Conservation (phyloP, 768 basidiomycete genomes). For the Pleurotus giganteus region DNA sequence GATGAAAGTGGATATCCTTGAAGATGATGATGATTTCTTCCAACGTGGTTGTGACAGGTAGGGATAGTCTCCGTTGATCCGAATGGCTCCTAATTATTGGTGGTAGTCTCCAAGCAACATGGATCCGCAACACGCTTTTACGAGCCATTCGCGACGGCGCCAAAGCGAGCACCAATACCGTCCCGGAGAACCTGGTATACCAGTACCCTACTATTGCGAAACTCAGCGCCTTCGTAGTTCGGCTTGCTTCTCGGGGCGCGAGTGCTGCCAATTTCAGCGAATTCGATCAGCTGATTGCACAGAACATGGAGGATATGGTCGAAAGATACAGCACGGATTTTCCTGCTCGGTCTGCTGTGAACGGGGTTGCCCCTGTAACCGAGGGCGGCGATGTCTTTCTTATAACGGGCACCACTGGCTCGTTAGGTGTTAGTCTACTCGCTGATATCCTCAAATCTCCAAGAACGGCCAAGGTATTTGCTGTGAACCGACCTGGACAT, state of each 20-base stretch:
- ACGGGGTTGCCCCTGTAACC: background rate
- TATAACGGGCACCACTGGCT: conserved; percentile 11
- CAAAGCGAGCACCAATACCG: conserved; percentile 1
- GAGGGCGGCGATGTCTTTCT: background rate
- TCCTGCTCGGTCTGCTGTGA: background rate
- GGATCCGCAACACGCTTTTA: conserved; percentile 7
- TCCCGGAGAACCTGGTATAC: conserved; percentile 16
- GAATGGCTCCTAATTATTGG: background rate
- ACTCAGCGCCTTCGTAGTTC: background rate
- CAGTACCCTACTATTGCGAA: conserved; percentile 1
- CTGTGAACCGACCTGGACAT: background rate
- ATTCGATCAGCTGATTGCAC: background rate
- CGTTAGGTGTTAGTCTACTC: conserved; percentile 9
- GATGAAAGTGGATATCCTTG: conserved; percentile 17
- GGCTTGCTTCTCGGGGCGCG: background rate
- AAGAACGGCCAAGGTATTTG: background rate
- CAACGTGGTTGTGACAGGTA: conserved; percentile 35
- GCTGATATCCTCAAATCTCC: background rate
- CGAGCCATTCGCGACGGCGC: conserved; percentile 5
- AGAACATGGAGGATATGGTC: conserved; percentile 18
- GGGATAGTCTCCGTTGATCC: background rate
- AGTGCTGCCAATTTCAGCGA: background rate
- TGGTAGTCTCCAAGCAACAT: conserved; percentile 7
- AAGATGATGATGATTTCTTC: conserved; percentile 34
- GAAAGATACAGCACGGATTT: conserved; percentile 9